Evolutionary conservation across 1,284 basidiomycete species (phyloP), one percentile per base, ranked within the genome.

Genomic region (Gomphus sp.): DNA sequence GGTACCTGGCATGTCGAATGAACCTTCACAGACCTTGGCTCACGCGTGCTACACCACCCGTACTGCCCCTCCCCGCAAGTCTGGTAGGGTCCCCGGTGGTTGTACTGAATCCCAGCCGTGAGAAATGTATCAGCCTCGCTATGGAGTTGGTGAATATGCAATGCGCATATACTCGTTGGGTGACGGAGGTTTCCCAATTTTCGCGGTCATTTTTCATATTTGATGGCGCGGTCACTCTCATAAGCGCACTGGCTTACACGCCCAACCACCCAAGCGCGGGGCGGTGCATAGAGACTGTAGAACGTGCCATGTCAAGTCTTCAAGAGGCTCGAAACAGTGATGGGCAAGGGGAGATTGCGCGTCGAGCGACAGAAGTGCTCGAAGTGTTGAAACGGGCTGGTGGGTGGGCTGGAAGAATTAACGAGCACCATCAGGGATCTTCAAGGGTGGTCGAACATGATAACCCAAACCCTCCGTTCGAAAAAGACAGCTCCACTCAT

Each of bases 171-270:
- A 64, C 65, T 41, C 62, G 59, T 33, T 45, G 56, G 31, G 49
- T 60, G 50, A 28, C 43, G 33, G 52, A 52, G 50, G 62, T 55
- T 63, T 63, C 41, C 36, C 61, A 11, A 55, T 65, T 67, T 66
- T 56, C 66, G 52, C 60, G 65, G 48, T 45, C 67, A 28, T 71
- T 69, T 63, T 68, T 70, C 52, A 59, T 66, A n/a, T 70, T 72
- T 62, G 70, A 71, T 58, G 70, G 67, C 53, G 67, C 66, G 8
- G 66, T 72, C 52, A 67, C 68, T 39, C 64, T 71, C 16, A 11
- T 69, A 76, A 9, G 72, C 76, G 12, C 63, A 66, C 45, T 49
- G 63, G 18, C 45, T 4, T 48, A 48, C 28, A 14, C 18, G 28
- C 45, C 45, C 25, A 9, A 33, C 47, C 47, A 48, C 31, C 22